Conservation (phyloP, 108 stramenopile species). For the Epithemia pelagica region DNA sequence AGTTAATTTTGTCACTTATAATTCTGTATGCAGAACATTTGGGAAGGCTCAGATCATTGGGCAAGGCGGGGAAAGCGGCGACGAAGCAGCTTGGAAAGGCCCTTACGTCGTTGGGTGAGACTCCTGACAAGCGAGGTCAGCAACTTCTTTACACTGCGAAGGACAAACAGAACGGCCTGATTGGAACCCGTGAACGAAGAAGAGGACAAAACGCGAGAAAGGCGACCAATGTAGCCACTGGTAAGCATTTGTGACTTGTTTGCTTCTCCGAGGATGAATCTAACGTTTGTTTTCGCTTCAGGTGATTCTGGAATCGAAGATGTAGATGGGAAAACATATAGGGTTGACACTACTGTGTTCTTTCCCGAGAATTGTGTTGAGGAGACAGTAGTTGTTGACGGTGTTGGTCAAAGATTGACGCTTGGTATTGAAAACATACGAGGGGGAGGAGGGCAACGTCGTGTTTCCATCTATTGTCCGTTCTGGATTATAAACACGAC, state of each 20-base stretch:
- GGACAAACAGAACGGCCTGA: constrained; percentile 15
- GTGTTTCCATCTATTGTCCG: constrained; percentile 78
- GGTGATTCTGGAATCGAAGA: constrained; percentile 16
- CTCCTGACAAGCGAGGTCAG: constrained; percentile 56
- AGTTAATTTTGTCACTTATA: constrained; percentile 12
- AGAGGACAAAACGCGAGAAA: constrained; percentile 14
- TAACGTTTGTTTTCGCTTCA: not conserved
- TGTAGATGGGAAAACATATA: constrained; percentile 37
- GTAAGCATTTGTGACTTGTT: constrained; percentile 17
- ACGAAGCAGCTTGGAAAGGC: constrained; percentile 65
- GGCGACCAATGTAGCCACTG: constrained; percentile 22
- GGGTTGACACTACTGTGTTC: constrained; percentile 25
- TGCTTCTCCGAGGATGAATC: constrained; percentile 1
- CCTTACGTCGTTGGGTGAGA: constrained; percentile 52
- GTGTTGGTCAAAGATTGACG: constrained; percentile 76
- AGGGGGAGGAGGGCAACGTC: constrained; percentile 89
- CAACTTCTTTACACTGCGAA: constrained; percentile 24
- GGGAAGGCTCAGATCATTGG: constrained; percentile 7
- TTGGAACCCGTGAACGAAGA: constrained; percentile 15
- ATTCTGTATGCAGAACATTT: constrained; percentile 10
- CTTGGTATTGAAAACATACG: constrained; percentile 80
- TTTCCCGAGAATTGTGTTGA: constrained; percentile 53
- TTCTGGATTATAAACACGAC: constrained; percentile 96
- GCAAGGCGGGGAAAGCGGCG: constrained; percentile 13
- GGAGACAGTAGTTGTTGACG: constrained; percentile 78